Conservation (phyloP, 1,284 basidiomycete species). For the Singerocomus inundabilis region DNA sequence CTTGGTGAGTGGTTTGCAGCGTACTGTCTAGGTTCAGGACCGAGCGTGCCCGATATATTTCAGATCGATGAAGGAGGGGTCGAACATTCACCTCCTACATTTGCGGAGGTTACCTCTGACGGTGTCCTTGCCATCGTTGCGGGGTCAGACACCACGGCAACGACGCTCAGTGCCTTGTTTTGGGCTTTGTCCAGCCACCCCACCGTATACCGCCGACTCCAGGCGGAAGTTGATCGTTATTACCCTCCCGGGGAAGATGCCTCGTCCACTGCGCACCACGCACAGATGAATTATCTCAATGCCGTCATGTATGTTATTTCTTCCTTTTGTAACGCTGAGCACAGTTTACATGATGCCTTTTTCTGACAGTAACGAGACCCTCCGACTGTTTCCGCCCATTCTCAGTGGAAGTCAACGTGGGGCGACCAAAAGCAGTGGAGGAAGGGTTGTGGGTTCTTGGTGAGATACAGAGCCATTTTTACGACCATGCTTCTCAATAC, state of each 20-base stretch:
- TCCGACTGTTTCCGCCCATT: slow-evolving; percentile 55
- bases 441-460: slow-evolving; percentile 35
- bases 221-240: slow-evolving; percentile 49
- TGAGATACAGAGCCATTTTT: slow-evolving; percentile 20
- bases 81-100: slow-evolving; percentile 39
- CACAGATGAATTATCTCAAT: slow-evolving; percentile 45
- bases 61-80: slow-evolving; percentile 48
- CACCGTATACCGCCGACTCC: slow-evolving; percentile 43
- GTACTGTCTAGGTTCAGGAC: neutral
- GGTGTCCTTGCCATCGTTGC: slow-evolving; percentile 52
- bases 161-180: slow-evolving; percentile 43
- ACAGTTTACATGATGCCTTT: slow-evolving; percentile 13
- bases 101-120: slow-evolving; percentile 42
- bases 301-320: slow-evolving; percentile 48
- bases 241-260: slow-evolving; percentile 41
- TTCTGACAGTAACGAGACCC: slow-evolving; percentile 58
- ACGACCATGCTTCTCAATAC: slow-evolving; percentile 19
- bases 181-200: slow-evolving; percentile 48
- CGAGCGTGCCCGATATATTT: slow-evolving; percentile 2
- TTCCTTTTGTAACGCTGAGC: slow-evolving; percentile 3
- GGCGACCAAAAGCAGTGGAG: slow-evolving; percentile 39
- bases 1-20: slow-evolving; percentile 12
- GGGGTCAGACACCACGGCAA: slow-evolving; percentile 57
- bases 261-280: slow-evolving; percentile 35
- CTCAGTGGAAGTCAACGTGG: slow-evolving; percentile 51